Conservation (phyloP, 1,139 yeast species). For the Chernovozyma aurita region DNA sequence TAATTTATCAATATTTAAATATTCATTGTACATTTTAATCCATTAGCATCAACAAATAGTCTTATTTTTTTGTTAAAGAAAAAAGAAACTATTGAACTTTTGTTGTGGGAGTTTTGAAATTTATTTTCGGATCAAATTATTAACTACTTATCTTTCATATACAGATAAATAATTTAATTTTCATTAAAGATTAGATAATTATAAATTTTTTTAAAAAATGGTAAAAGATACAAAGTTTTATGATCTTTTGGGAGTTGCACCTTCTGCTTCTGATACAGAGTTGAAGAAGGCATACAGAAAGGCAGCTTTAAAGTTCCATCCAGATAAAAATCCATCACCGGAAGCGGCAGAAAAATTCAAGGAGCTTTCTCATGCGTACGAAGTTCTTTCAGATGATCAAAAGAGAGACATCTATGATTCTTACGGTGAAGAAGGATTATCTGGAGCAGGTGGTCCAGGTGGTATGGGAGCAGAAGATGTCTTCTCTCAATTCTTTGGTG, state of each 20-base stretch:
- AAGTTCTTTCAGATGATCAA: slow-evolving; percentile 77
- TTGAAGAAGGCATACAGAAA: slow-evolving; percentile 94
- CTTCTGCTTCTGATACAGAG: slow-evolving; percentile 75
- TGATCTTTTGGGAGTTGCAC: slow-evolving; percentile 77
- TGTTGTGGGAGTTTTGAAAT: no score
- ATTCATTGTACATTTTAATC: no score
- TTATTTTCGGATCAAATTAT: no score
- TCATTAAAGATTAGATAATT: no score
- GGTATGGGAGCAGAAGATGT: slow-evolving; percentile 83
- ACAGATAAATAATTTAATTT: no score
- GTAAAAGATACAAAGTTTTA: slow-evolving; percentile 87
- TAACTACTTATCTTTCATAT: no score
- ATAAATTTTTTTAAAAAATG: slow-evolving; percentile 39
- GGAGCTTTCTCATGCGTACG: slow-evolving; percentile 88
- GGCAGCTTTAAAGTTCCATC: slow-evolving; percentile 89
- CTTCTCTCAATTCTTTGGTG: slow-evolving; percentile 91
- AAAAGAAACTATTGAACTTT: no score
- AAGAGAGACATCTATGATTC: slow-evolving; percentile 87
- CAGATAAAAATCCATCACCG: slow-evolving; percentile 74
- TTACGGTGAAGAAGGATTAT: slow-evolving; percentile 90
- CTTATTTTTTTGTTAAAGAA: no score
- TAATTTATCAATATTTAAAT: no score
- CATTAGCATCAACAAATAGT: no score
- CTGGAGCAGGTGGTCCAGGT: slow-evolving; percentile 74
- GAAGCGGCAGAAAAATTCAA: slow-evolving; percentile 97